Conservation (phyloP, 129 eudicot genomes). For the Flaveria linearis region DNA sequence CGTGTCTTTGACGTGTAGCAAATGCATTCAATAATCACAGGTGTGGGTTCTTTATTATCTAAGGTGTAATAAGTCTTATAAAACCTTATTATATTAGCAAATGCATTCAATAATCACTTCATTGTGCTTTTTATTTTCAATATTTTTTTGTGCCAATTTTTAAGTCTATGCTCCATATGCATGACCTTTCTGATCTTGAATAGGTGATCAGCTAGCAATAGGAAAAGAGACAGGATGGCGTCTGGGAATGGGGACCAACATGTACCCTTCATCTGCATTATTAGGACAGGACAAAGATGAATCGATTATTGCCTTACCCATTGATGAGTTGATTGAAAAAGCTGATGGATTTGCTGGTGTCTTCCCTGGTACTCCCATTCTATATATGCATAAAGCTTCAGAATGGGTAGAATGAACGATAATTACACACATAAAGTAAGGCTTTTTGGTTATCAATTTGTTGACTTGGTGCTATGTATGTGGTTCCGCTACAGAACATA, state of each 20-base stretch:
- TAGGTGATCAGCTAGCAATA: constrained; percentile 87
- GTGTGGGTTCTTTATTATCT: constrained; percentile 34
- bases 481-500: constrained; percentile 53
- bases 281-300: no score
- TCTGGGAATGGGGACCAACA: constrained; percentile 84
- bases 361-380: no score
- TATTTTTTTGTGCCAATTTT: not conserved
- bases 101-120: not conserved
- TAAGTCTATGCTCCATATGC: not conserved
- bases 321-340: no score
- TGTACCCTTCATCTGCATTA: constrained; percentile 86
- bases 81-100: not conserved
- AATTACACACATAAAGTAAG: no score
- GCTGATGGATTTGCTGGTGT: no score
- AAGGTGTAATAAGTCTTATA: not conserved
- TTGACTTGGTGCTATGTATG: constrained; percentile 14
- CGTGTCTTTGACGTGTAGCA: no score
- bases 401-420: no score
- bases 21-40: constrained; percentile 90
- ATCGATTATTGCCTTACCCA: no score
- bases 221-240: constrained; percentile 86
- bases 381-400: no score
- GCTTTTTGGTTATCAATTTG: constrained; percentile 6
- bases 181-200: constrained; percentile 21
- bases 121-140: not conserved